Base-by-base conservation (phyloP, 2,329 filamentous ascomycete genomes). In the Fonsecaea pedrosoi region DNA sequence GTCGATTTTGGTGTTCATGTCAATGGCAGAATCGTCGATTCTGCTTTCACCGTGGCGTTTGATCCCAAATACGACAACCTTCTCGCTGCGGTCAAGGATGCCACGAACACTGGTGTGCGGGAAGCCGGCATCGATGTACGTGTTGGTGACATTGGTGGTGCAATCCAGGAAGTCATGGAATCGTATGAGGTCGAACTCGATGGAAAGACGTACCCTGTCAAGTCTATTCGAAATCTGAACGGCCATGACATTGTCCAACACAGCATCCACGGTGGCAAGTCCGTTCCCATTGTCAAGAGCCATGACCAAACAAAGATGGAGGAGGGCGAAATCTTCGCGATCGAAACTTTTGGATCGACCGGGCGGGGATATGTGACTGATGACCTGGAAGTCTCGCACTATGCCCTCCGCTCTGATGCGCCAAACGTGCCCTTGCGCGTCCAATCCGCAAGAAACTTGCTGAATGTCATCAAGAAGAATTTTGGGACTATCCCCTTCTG, bases 231-330 rank as follows among this genome's bases (percentile, higher is more conserved):
- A 71, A 95, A 95, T 81, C 83, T 96, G 68, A 94, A 91, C 75
- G 93, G 92, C 9, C 94, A 97, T 82, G 94, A 91, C 72, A 97
- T 97, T 75, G 85, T 92, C 64, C 93, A 89, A 69, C 95, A 94
- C 82, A 89, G 88, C 77, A 97, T 97, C 74, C 94, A 97, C 81
- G 93, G 94, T 65, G 91, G 88, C 74, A 97, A 97, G 85, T 93
- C 91, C 72, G 92, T 97, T 60, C 94, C 94, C 0, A 97, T 97
- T 74, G 92, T 97, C 70, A 96, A 96, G 83, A 90, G 88, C 69
- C 87, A 87, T 69, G 92, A 96, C 75, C 88, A 90, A 77, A 96
- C 92, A 60, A 97, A 96, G 85, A 98, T 98, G 94, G 94, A 97
- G 81, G 94, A 97, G 80, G 93, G 93, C 50, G 94, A 98, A 76